Evolutionary conservation across 2,329 filamentous ascomycete species (phyloP), one percentile per base, ranked within the genome.

Genomic region (Mycosphaerelloides madeirae): DNA sequence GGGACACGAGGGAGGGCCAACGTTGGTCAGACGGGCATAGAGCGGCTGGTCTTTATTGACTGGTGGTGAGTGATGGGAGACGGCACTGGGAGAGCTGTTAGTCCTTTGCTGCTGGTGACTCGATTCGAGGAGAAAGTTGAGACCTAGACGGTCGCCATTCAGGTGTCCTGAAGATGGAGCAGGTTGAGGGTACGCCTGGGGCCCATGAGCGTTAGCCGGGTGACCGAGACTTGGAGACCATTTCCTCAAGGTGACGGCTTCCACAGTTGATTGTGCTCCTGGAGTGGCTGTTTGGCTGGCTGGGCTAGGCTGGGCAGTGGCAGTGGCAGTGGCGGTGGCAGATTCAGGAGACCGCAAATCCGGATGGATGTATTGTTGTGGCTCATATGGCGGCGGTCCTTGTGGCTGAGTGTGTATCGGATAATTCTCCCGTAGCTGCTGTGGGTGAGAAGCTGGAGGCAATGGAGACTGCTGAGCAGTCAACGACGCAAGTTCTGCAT

Each of bases 71-170:
- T 48, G 54, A 25, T 33, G 38, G 13, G 34, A 41, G 38, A 36
- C 35, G 22, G 32, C 43, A 31, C 31, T 41, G 14, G 50, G 42
- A 15, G 49, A 50, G n/a, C 36, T 31, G 16, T 38, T 46, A 6
- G 22, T 9, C 22, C 22, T 5, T 29, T 41, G n/a, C 22, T 45
- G 41, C 15, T 44, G 45, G 15, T 45, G 35, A 14, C 76, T 73
- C 28, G 76, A 68, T 46, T 83, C 80, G 1, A 91, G 73, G 2
- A 93, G 71, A 54, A 89, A 90, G 45, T 82, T 83, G 25, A 93
- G 77, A 5, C 81, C 83, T 7, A 90, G 72, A 36, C 81, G 77
- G 59, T 90, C 85, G 19, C 71, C 71, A 22, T 50, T 51, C 6
- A 6, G 16, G 3, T 14, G 37, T 19, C 15, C 44, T 38, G 12